A percentile compares a stretch with the other conserved stretches of the same genome.
Conservation (phyloP, 2,329 filamentous ascomycete genomes). For the Pseudogymnoascus sp. region DNA sequence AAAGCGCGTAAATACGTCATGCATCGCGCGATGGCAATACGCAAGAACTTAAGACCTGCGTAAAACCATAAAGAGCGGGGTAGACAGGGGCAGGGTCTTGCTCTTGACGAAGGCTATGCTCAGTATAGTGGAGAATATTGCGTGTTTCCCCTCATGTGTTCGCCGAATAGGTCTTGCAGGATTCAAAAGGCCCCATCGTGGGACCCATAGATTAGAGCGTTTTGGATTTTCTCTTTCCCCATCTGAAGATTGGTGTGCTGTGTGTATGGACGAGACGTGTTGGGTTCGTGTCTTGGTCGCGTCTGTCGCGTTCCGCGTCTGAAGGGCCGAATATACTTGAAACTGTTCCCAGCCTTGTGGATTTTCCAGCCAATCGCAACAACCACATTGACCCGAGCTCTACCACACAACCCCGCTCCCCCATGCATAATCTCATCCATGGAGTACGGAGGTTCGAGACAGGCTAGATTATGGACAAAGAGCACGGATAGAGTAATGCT, state of each 20-base stretch:
- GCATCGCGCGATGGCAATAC: conserved; percentile 1
- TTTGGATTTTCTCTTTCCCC: conserved; percentile 2
- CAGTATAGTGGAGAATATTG: background rate
- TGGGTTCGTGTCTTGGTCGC: conserved; percentile 8
- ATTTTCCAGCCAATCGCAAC: conserved; percentile 1
- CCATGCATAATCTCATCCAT: conserved; percentile 4
- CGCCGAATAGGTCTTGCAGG: background rate
- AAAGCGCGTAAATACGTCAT: conserved; percentile 8
- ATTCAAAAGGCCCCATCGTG: background rate
- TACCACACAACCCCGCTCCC: background rate
- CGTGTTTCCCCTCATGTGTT: background rate
- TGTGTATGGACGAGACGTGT: conserved; percentile 3
- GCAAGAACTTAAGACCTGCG: conserved; percentile 9
- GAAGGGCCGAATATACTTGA: conserved; percentile 8
- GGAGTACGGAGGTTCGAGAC: conserved; percentile 1
- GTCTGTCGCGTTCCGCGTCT: conserved; percentile 9
- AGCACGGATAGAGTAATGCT: conserved; percentile 2
- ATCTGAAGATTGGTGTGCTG: background rate
- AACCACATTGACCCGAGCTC: background rate
- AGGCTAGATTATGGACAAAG: background rate
- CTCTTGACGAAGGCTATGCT: conserved; percentile 1
- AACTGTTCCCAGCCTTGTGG: conserved; percentile 8
- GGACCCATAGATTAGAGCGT: background rate
- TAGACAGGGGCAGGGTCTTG: conserved; percentile 4
- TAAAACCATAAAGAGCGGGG: conserved; percentile 10